Base-by-base conservation (phyloP, 2,329 filamentous ascomycete genomes). In the Kalmusia sp. region DNA sequence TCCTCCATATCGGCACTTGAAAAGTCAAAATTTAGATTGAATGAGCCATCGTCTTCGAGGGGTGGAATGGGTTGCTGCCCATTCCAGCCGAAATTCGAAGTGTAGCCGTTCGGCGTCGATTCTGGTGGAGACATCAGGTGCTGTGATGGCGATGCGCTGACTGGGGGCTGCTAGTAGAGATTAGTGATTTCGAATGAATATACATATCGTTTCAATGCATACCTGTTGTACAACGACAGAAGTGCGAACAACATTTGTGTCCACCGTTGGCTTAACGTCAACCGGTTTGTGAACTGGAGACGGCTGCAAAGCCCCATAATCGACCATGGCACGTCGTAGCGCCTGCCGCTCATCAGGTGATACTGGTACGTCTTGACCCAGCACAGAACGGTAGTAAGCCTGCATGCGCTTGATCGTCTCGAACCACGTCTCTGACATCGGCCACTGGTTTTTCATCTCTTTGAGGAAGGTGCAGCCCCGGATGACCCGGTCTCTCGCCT, bases 341-440 rank as follows among this genome's bases (percentile, higher is more conserved):
- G 65, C 72, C 33, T 69, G 68, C 17, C 73, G 68, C 54, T 76
- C 73, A 51, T 74, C 71, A 2, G 68, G 72, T 3, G 69, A 73
- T 7, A 72, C 70, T 2, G 70, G 64, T 0, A 58, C 67, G 21
- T 68, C 72, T 52, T 76, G 70, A 3, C 67, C 69, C 5, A 67
- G 61, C 1, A 71, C 62, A 7, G 70, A 72, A 39, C 69, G 67
- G 52, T 76, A 76, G 57, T 74, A 76, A 0, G 68, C 73, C 40
- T 76, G 73, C 74, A 76, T 76, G 52, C 73, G 73, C 49, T 75
- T 76, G 58, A 76, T 76, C 1, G 74, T 76, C 34, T 76, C 72
- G 27, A 73, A 75, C 72, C 74, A 76, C 46, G 72, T 74, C 22
- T 69, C 69, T 6, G 73, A 71, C 74, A 76, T 76, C 0, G 74